These are phyloP conservation scores for Salvia splendens DNA, from an alignment of 257 asterid species.

Conservation along the genomic window DNA sequence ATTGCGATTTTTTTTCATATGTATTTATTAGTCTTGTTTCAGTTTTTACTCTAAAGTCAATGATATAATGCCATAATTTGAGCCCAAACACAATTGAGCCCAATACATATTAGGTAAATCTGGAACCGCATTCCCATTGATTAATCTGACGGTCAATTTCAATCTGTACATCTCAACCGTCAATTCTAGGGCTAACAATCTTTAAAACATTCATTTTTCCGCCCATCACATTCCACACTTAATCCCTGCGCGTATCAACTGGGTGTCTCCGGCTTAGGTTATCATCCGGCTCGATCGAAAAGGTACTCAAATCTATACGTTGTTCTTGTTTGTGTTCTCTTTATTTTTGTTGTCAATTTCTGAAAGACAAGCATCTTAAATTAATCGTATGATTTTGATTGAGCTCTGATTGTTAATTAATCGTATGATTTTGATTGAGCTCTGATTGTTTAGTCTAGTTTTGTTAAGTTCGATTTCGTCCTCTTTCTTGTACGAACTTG, in stretches of 20 bases:
- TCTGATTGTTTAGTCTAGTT: neutral
- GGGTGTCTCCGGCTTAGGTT: constrained; percentile 24
- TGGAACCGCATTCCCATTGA: too few species aligned
- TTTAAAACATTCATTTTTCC: constrained; percentile 27
- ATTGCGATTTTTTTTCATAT: too few species aligned
- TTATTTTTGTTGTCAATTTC: neutral
- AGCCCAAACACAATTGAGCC: too few species aligned
- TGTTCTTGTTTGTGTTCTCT: neutral
- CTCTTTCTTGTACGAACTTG: neutral
- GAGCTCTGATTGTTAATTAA: neutral
- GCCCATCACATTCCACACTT: neutral
- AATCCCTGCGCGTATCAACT: constrained; percentile 2
- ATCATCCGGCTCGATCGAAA: neutral
- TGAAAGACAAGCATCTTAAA: neutral
- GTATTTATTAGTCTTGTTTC: too few species aligned
- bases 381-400: neutral
- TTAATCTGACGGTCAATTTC: neutral
- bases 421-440: neutral
- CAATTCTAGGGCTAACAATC: constrained; percentile 26
- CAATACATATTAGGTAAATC: too few species aligned
- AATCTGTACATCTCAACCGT: constrained; percentile 29
- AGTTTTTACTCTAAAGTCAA: too few species aligned
- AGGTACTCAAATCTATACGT: constrained; percentile 24
- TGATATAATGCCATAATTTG: too few species aligned
- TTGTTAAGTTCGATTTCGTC: neutral